Evolutionary conservation across 2,329 filamentous ascomycete genomes (phyloP), one percentile per base, ranked within the genome.

Genomic region (Tolypocladium pustulatum): DNA sequence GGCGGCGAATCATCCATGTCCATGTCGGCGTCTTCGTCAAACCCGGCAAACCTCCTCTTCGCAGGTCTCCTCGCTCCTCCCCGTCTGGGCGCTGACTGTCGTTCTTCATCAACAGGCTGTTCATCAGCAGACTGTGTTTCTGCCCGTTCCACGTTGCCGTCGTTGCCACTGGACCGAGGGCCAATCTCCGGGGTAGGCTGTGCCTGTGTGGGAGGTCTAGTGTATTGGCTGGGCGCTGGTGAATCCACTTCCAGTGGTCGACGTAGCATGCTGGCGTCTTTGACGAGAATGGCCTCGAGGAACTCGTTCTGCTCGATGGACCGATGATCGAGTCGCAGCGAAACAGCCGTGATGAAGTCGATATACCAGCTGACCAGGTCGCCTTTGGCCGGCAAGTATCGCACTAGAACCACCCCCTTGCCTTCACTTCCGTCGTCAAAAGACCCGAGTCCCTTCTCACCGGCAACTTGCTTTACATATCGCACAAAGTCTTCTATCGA

Each of bases 261-360:
- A 59, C 89, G 85, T 25, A 97, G 77, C 51, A 82, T 80, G 60
- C 81, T 84, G 8, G 90, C 84, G 73, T 97, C 87, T 56, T 88
- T 88, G n/a, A 79, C 85, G 34, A 97, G 75, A 53, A 99, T 94
- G 1, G 89, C 89, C 70, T 96, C 91, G 2, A 99, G 79, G 62
- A 99, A 96, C 65, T 97, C 92, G 59, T 88, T 91, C 68, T 97
- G 91, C 65, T 93, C 86, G 57, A 97, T 87, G 2, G 91, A 86
- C 4, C 91, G 84, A 69, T 96, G 91, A 61, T 91, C 87, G 15
- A 95, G 80, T 53, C 84, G 78, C 25, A 87, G 70, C 2, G 91
- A 89, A 20, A 95, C 82, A 9, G 85, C 75, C 6, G 80, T 86
- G 63, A 87, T 81, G 64, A 96, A 86, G 2, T 84, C 75, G 20